Base-by-base conservation (phyloP, 2,329 filamentous ascomycete genomes). In the Nothopassalora personata region DNA sequence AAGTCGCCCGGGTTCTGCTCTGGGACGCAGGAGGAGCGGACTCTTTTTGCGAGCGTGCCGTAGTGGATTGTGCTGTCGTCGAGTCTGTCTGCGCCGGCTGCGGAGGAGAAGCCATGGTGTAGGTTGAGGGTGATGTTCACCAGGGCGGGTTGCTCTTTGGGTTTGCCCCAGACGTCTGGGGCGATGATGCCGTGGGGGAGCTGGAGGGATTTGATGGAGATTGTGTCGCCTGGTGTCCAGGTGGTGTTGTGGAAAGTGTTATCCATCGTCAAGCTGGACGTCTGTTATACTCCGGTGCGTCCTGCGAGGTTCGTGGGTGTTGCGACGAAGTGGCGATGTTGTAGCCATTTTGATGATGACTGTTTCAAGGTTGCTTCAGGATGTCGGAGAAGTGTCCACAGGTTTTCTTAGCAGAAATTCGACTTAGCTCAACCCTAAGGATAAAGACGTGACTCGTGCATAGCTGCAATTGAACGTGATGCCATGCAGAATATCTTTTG, bases 1-100 rank as follows among this genome's bases (percentile, higher is more conserved):
- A 75, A 56, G 2, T 67, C 66, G 33, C 59, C 60, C 1, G 69
- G 70, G 1, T 55, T 58, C 19, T 64, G 59, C 7, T 45, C 59
- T 7, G 48, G 53, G 11, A 23, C 5, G 28, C 59, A 64, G 0
- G 52, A 54, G 8, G 57, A 55, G 13, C 71, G 65, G 13, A 91
- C 78, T 0, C 79, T 78, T 74, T 91, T 90, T 75, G 84, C 86
- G 13, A 91, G 78, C 9, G 77, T 79, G 1, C 89, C 88, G 68
- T 92, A 92, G 75, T 92, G 87, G 27, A 91, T 83, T 1, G 89
- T 91, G 69, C 88, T 88, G n/a, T 74, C 73, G 49, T 84, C 81
- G 34, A 92, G 80, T 8, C 75, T 75, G 74, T 92, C 89, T 4
- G 73, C 72, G 1, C 77, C 67, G 0, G 85, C 84, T 1, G 86